Conservation (phyloP, 768 basidiomycete species). For the Russula sp. region DNA sequence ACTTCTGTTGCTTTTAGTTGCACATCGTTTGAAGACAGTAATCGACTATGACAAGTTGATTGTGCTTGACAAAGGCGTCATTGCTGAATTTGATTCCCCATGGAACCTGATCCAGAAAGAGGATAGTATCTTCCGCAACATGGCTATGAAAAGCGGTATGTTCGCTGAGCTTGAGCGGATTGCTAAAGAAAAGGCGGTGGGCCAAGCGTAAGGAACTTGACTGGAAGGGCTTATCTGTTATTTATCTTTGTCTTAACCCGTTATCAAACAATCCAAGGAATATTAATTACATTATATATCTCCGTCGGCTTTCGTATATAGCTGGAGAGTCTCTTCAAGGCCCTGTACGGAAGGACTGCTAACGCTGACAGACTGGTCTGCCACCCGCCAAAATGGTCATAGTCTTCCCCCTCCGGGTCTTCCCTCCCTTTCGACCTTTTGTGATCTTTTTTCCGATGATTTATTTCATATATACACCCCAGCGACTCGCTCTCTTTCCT, state of each 20-base stretch:
- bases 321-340: no score
- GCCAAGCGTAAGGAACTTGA: neutral
- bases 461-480: no score
- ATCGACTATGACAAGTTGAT: slow-evolving; percentile 80
- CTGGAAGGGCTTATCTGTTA: neutral
- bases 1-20: slow-evolving; percentile 44
- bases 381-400: no score
- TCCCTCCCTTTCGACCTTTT: no score
- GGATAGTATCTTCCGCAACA: slow-evolving; percentile 49
- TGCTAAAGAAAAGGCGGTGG: slow-evolving; percentile 46
- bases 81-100: slow-evolving; percentile 53
- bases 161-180: slow-evolving; percentile 57
- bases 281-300: neutral
- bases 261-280: neutral
- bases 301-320: no score
- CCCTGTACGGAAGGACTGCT: no score
- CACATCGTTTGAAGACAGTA: slow-evolving; percentile 71
- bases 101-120: slow-evolving; percentile 47
- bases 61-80: slow-evolving; percentile 67
- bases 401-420: no score
- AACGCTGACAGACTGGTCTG: no score
- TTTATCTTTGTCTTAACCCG: neutral
- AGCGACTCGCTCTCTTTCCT: no score
- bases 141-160: slow-evolving; percentile 62
- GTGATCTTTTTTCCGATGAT: no score